Evolutionary conservation across 179 eudicot species (phyloP).

Genomic region (Nepenthes alata): DNA sequence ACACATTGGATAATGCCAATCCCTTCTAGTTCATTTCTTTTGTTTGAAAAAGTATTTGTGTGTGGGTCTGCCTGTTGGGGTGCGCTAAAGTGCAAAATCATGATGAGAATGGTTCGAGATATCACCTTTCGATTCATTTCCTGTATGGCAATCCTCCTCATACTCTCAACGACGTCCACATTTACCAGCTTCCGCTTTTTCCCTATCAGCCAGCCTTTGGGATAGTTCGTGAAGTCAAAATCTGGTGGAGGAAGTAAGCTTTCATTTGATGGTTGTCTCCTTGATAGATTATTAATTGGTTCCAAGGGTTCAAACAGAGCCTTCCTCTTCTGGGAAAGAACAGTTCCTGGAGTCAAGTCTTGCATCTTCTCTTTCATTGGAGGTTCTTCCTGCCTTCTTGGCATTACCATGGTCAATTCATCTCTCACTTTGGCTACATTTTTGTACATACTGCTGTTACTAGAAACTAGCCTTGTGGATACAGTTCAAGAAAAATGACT

Average conservation of each 20-base stretch:
- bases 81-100: no score
- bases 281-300: conserved; percentile 36
- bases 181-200: conserved; percentile 91
- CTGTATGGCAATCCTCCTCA: conserved; percentile 85
- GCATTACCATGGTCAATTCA: conserved; percentile 31
- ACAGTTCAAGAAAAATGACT: no score
- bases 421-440: conserved; percentile 24
- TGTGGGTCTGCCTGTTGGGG: no score
- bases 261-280: conserved; percentile 66
- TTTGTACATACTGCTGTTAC: conserved; percentile 33
- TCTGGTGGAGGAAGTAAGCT: conserved; percentile 92
- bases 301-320: conserved; percentile 85
- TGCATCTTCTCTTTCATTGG: conserved; percentile 25
- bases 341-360: conserved; percentile 33
- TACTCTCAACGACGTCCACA: conserved; percentile 92
- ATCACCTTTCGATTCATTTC: conserved; percentile 94
- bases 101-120: background rate
- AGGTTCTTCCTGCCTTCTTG: conserved; percentile 28
- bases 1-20: no score
- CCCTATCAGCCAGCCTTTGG: conserved; percentile 83
- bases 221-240: conserved; percentile 70
- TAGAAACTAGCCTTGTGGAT: conserved; percentile 30
- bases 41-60: no score
- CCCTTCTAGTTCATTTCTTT: no score
- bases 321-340: conserved; percentile 71